A percentile compares a stretch with the other conserved stretches of the same genome.
Conservation (phyloP, 140 eudicot species). For the Senecio squalidus region DNA sequence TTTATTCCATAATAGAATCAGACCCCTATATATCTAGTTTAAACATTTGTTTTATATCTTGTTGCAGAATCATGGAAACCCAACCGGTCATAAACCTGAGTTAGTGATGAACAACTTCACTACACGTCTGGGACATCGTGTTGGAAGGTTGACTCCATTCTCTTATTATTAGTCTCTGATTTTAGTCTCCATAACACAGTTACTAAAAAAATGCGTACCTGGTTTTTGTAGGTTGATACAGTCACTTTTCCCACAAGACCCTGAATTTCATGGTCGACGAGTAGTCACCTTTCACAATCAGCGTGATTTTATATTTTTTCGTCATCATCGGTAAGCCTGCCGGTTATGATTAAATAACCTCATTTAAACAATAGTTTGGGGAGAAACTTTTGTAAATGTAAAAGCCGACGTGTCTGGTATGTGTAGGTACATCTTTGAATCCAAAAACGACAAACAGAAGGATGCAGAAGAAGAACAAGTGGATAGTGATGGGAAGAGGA, state of each 20-base stretch:
- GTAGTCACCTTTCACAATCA: conserved; percentile 97
- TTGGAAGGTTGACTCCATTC: conserved; percentile 59
- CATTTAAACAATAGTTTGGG: neutral
- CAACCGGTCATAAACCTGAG: conserved; percentile 90
- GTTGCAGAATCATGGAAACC: conserved; percentile 93
- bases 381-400: neutral
- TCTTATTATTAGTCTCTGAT: neutral
- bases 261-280: conserved; percentile 83
- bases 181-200: neutral
- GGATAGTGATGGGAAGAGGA: conserved; percentile 26
- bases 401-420: neutral
- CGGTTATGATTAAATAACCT: neutral
- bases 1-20: too few species aligned
- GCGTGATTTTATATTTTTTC: conserved; percentile 89
- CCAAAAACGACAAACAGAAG: conserved; percentile 46
- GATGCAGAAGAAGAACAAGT: conserved; percentile 33
- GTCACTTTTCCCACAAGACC: conserved; percentile 87
- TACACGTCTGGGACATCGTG: conserved; percentile 87
- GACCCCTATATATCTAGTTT: too few species aligned
- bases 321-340: conserved; percentile 91
- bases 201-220: neutral
- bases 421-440: conserved; percentile 72
- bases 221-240: conserved; percentile 57
- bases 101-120: conserved; percentile 81
- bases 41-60: neutral